Base-by-base conservation (phyloP, 495 filamentous ascomycete genomes). In the Cryomyces antarcticus region DNA sequence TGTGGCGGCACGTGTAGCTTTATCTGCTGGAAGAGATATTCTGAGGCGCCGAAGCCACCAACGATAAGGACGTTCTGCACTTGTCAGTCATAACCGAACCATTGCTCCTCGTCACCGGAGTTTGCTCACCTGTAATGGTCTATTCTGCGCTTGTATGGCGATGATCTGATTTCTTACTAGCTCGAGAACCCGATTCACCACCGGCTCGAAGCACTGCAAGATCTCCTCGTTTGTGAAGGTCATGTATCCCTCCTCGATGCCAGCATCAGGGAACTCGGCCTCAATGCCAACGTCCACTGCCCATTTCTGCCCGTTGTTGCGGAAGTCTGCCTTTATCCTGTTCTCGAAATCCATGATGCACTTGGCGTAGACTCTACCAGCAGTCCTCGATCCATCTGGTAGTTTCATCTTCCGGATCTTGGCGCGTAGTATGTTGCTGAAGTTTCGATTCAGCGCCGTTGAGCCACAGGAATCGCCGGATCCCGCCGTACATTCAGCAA, bases 321-420 rank as follows among this genome's bases (percentile, higher is more conserved):
- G 66, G 67, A 82, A 82, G 60, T 82, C 77, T 38, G 77, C 77
- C 63, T 80, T 82, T 65, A 82, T 80, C 52, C 77, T 62, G 65
- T 80, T 80, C 62, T 82, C 77, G 40, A 82, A 82, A 57, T 82
- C 77, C 77, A 80, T 80, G 58, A 82, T 82, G 57, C 77, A 82
- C 59, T 82, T 82, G 44, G 77, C 77, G 50, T 80, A 82, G 17
- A 82, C 77, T 56, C 76, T 72, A 17, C 76, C 77, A 30, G 77
- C 77, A 2, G 77, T 82, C 62, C 73, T 77, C 46, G 77, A 80
- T 37, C 77, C 77, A 49, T 82, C 77, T 7, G 77, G 75, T 7
- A 82, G 64, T 60, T 80, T 80, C 77, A 82, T 82, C 61, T 80
- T 82, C 36, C 77, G 66, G 49, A 82, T 82, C 64, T 82, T 82